Evolutionary conservation across 306 rosid genomes (phyloP), one percentile per base, ranked within the genome.

Genomic region (Dalbergia oliveri): DNA sequence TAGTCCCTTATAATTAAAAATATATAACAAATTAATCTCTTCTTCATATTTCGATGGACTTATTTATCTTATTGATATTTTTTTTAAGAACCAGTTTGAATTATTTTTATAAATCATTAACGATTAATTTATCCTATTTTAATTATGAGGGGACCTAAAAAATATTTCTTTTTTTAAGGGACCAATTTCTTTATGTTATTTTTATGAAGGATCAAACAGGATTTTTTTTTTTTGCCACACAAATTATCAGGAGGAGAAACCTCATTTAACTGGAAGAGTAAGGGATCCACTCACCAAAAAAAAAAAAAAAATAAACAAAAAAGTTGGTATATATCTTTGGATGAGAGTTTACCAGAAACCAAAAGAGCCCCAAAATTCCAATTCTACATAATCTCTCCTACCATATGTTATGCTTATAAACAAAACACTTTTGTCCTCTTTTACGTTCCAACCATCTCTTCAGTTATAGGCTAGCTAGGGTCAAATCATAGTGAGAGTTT

Each of bases 241-340:
- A 49, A 5, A 49, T 14, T 7, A 3, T 11, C 5, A 11, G 4
- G 9, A 10, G 26, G 35, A 69, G 44, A 49, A 49, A 11, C 60
- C 53, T 53, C 76, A 33, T 33, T 31, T 57, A 14, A 57, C 58
- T 11, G 60, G 26, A 44, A 12, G 50, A 43, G 61, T 34, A 78
- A 71, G 58, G 72, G 65, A 72, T 71, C 39, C 66, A 21, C 23
- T 21, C 47, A 62, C 50, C 41, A 56, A 35, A 35, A 4, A 35
- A 35, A 21, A 44, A 15, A 71, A 61, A 70, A 26, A 9, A 69
- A 79, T n/a, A n/a, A n/a, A n/a, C n/a, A n/a, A n/a, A n/a, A n/a
- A n/a, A n/a, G 21, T 15, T 75, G 15, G 21, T 69, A 54, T 47
- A 69, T 77, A 39, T 21, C 23, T 19, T 45, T 47, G 47, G 63